phyloP scores from a whole-genome alignment of 805 yeast species.

The Dipodascus geniculatus region DNA sequence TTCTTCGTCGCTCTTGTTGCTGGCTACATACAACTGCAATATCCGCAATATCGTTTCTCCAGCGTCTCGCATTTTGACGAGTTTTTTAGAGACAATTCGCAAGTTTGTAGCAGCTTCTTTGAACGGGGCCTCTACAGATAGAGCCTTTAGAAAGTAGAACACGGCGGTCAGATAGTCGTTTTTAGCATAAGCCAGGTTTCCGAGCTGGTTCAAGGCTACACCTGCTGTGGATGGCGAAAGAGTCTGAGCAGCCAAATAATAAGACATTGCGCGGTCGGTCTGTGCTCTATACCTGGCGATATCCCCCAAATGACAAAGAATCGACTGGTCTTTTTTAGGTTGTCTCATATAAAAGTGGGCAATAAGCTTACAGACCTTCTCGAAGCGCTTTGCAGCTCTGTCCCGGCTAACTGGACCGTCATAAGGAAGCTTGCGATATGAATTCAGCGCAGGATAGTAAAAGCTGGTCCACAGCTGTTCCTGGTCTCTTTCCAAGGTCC shows the following conservation, averaged over 20 bases:
- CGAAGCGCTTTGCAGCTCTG: neutral
- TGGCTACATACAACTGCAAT: neutral
- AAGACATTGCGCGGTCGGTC: neutral
- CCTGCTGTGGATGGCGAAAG: neutral
- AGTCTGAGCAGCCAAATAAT: neutral
- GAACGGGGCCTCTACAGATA: neutral
- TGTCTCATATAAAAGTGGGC: neutral
- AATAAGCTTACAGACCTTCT: neutral
- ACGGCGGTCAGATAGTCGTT: constrained; percentile 2
- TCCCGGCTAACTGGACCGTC: neutral
- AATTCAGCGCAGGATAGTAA: neutral
- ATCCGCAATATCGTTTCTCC: neutral
- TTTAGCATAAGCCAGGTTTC: neutral
- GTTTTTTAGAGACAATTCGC: neutral
- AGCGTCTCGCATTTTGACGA: neutral
- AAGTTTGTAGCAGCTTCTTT: constrained; percentile 1
- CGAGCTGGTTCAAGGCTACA: neutral
- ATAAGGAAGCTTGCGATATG: neutral
- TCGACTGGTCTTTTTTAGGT: neutral
- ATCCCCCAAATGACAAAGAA: constrained; percentile 1
- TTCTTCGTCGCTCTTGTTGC: neutral
- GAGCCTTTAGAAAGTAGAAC: neutral
- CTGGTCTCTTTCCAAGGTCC: neutral
- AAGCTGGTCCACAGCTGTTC: neutral
- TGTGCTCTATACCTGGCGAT: neutral